Percentiles rank a stretch among this genome's conserved stretches.
Evolutionary conservation across 306 rosid genomes (phyloP).

Genomic region (Prunus salicina): DNA sequence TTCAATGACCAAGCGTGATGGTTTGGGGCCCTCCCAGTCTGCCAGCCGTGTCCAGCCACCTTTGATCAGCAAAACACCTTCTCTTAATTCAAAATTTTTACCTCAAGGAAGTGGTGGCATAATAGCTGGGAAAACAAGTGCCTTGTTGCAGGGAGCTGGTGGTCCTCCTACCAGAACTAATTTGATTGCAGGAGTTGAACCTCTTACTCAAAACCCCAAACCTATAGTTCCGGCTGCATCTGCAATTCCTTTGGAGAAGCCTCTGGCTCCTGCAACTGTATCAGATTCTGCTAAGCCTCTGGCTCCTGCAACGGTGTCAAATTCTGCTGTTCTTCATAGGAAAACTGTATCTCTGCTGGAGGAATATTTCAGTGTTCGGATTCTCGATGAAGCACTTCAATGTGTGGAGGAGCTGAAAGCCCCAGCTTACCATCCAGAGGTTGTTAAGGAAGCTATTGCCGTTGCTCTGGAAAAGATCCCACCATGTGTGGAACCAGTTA

Average conservation of each 20-base stretch:
- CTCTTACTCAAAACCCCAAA: slow-evolving; percentile 16
- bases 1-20: slow-evolving; percentile 24
- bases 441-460: slow-evolving; percentile 35
- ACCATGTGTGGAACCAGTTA: slow-evolving; percentile 31
- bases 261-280: slow-evolving; percentile 1
- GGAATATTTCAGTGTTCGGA: slow-evolving; percentile 42
- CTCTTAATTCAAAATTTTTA: slow-evolving; percentile 33
- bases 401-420: slow-evolving; percentile 45
- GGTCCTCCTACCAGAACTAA: slow-evolving; percentile 13
- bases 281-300: slow-evolving; percentile 23
- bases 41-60: slow-evolving; percentile 22
- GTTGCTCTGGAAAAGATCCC: slow-evolving; percentile 39
- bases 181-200: slow-evolving; percentile 6
- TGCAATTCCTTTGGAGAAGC: slow-evolving; percentile 13
- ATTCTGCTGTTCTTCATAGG: slow-evolving; percentile 19
- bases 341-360: slow-evolving; percentile 40
- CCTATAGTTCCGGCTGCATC: slow-evolving; percentile 15
- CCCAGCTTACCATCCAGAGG: slow-evolving; percentile 31
- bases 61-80: slow-evolving; percentile 22
- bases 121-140: slow-evolving; percentile 40
- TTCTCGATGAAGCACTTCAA: slow-evolving; percentile 40
- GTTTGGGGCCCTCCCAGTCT: slow-evolving; percentile 9
- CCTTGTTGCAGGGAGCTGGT: slow-evolving; percentile 31
- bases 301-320: slow-evolving; percentile 13
- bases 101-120: slow-evolving; percentile 42